Percentiles rank a stretch among this genome's conserved stretches.
These are phyloP conservation scores for Claviceps pazoutovae DNA, from an alignment of 2,329 filamentous ascomycete species.

Conservation along the genomic window DNA sequence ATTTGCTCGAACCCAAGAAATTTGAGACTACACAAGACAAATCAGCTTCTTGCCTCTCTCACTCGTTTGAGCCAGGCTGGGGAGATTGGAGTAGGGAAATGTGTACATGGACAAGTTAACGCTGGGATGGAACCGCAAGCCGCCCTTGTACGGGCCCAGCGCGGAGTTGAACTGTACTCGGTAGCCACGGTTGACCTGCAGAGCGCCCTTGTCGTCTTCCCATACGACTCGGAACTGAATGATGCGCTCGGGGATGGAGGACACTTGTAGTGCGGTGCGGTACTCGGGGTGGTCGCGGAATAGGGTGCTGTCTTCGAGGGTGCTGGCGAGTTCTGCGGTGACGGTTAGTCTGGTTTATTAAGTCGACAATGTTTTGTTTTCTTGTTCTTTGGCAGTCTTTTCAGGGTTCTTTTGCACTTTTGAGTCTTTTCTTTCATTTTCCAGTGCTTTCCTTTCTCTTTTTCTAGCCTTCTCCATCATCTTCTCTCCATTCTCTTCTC, in stretches of 20 bases:
- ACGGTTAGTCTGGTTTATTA: neutral
- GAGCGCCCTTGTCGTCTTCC: slow-evolving; percentile 83
- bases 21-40: slow-evolving; percentile 49
- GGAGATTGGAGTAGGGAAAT: neutral
- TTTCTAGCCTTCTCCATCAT: too few relatives aligned
- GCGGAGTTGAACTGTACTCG: slow-evolving; percentile 98
- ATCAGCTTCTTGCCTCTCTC: neutral
- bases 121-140: slow-evolving; percentile 83
- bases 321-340: slow-evolving; percentile 70
- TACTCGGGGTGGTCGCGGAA: slow-evolving; percentile 93
- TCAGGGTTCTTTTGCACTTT: too few relatives aligned
- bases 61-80: neutral
- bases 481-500: too few relatives aligned
- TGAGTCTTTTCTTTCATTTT: too few relatives aligned
- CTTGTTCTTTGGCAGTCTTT: too few relatives aligned
- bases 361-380: too few relatives aligned
- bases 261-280: slow-evolving; percentile 76
- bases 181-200: slow-evolving; percentile 89
- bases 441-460: too few relatives aligned
- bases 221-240: slow-evolving; percentile 96
- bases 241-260: slow-evolving; percentile 82
- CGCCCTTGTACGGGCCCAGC: slow-evolving; percentile 95
- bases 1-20: slow-evolving; percentile 99
- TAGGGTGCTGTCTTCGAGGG: slow-evolving; percentile 83
- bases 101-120: slow-evolving; percentile 57